These are phyloP conservation scores for Rhizodiscina lignyota DNA, from an alignment of 495 filamentous ascomycete species.

Conservation along the genomic window DNA sequence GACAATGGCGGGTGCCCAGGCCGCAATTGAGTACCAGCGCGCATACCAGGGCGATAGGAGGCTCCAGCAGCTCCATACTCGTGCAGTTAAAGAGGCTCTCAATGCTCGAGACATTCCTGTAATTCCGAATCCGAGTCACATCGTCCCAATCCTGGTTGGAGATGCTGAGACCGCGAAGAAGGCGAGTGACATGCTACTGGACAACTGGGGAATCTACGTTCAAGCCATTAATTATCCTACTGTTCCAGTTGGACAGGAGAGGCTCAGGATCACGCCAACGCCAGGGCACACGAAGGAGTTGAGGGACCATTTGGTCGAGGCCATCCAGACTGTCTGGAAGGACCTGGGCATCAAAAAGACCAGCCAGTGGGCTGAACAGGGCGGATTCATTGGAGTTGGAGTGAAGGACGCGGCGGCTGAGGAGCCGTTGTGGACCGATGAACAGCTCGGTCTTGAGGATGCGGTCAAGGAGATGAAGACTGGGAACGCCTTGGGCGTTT, in stretches of 20 bases:
- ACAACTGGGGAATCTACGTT: constrained; percentile 85
- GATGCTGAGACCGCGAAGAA: constrained; percentile 85
- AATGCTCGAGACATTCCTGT: constrained; percentile 77
- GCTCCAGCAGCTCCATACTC: constrained; percentile 89
- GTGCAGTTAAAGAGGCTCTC: constrained; percentile 71
- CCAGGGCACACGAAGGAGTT: constrained; percentile 74
- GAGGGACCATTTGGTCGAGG: constrained; percentile 69
- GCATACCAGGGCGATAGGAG: constrained; percentile 62
- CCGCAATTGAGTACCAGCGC: constrained; percentile 88
- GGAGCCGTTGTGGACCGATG: constrained; percentile 69
- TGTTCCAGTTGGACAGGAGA: constrained; percentile 88
- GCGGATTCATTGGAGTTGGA: constrained; percentile 88
- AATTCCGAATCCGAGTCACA: constrained; percentile 93
- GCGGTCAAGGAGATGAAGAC: constrained; percentile 28
- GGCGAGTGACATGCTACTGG: constrained; percentile 74
- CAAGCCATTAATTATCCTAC: constrained; percentile 99
- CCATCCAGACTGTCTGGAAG: constrained; percentile 73
- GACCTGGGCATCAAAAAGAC: constrained; percentile 81
- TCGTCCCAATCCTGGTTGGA: constrained; percentile 84
- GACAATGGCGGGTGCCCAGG: constrained; percentile 85
- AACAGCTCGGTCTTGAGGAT: constrained; percentile 58
- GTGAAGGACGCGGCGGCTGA: constrained; percentile 39
- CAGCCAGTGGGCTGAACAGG: constrained; percentile 75
- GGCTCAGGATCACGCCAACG: constrained; percentile 86
- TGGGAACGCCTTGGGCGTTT: constrained; percentile 16